Evolutionary conservation across 2,329 filamentous ascomycete genomes (phyloP), one percentile per base, ranked within the genome.

Genomic region (Beauveria asiatica): DNA sequence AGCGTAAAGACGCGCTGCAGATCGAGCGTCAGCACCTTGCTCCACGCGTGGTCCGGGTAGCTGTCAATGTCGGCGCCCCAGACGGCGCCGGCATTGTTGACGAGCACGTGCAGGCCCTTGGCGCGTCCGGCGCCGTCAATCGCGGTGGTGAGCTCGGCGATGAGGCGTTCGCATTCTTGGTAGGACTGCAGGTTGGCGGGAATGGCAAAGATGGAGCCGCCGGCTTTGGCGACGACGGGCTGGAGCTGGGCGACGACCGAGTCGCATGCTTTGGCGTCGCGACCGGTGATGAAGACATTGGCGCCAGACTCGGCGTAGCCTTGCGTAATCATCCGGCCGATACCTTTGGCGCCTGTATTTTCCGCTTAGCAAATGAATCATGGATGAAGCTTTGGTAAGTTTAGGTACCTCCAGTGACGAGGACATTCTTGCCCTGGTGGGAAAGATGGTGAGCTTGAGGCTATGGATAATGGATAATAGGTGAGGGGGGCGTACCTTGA

Each of bases 1-100:
- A 88, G 77, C 37, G 83, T 85, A 72, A 87, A 87, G 63, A 85
- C 87, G 67, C 84, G 85, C 70, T 89, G 83, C 62, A 88, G 76
- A 72, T 88, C 88, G 25, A 88, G 79, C 52, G 82, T 85, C 3
- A 87, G 74, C 33, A 86, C 78, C 65, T 82, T 80, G 30, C 76
- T 78, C 83, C 82, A 87, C 17, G 80, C 80, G 10, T 68, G 59
- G 66, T 83, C 81, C 1, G 85, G 85, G 70, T 85, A 86, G 9
- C 73, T 72, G 61, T 84, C 83, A 67, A 84, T 80, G 19, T 77
- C 70, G 46, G 79, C 83, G 67, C 84, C 85, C 85, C 85, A 88
- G 62, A 83, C 82, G 42, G 80, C 82, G 64, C 85, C 85, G 50
- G 77, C 80, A 74, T 88, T 88, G 76, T 88, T 87, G 65, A 88